A percentile compares a stretch with the other conserved stretches of the same genome.
Evolutionary conservation across 2,329 filamentous ascomycete species (phyloP).

Genomic region (Colletotrichum sp.): DNA sequence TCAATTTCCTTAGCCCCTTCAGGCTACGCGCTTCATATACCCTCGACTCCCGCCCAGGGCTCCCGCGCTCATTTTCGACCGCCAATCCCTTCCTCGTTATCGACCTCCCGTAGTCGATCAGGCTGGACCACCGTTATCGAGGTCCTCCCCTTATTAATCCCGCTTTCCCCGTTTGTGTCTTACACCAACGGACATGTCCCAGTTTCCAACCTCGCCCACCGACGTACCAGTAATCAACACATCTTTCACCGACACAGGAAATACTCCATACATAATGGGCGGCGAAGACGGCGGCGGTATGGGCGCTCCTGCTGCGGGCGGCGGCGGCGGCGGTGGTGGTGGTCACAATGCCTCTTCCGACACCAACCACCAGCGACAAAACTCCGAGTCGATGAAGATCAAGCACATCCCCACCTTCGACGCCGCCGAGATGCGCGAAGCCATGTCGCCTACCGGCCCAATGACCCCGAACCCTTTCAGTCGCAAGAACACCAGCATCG

Average conservation of each 20-base stretch:
- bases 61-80: not conserved
- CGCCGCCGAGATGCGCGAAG: slow-evolving; percentile 25
- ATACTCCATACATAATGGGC: slow-evolving; percentile 7
- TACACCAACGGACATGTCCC: not conserved
- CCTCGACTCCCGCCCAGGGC: not conserved
- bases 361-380: slow-evolving; percentile 1
- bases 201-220: not conserved
- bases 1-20: not conserved
- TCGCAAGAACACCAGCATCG: slow-evolving; percentile 40
- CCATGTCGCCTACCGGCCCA: slow-evolving; percentile 35
- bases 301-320: not conserved
- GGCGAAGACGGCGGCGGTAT: slow-evolving; percentile 8
- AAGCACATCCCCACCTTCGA: slow-evolving; percentile 13
- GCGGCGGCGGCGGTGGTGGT: not conserved
- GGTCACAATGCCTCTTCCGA: slow-evolving; percentile 6
- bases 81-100: not conserved
- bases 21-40: slow-evolving; percentile 6
- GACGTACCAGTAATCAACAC: slow-evolving; percentile 15
- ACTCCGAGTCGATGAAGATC: not conserved
- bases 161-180: not conserved
- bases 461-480: slow-evolving; percentile 34
- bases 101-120: not conserved
- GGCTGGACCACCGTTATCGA: not conserved
- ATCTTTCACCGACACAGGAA: not conserved
- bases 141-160: not conserved